Conservation (phyloP, 1,284 basidiomycete genomes). For the Phellopilus nigrolimitatus region DNA sequence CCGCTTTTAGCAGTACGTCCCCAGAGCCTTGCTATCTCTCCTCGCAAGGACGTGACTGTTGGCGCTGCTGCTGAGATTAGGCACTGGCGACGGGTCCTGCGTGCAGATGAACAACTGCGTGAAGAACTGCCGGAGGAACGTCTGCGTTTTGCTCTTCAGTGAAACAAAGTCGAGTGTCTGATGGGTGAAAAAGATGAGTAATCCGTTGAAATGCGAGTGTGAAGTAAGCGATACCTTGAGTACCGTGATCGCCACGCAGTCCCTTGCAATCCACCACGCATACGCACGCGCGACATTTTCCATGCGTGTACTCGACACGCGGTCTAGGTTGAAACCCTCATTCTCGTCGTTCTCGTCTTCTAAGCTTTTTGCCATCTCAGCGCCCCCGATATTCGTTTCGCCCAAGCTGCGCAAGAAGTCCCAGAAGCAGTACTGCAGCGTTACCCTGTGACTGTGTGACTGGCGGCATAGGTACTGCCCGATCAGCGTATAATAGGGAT, state of each 20-base stretch:
- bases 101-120: slow-evolving; percentile 58
- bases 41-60: slow-evolving; percentile 36
- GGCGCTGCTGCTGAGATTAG: slow-evolving; percentile 53
- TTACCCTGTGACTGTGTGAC: slow-evolving; percentile 84
- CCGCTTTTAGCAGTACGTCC: slow-evolving; percentile 67
- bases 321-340: slow-evolving; percentile 44
- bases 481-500: slow-evolving; percentile 94
- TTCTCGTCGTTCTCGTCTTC: slow-evolving; percentile 35
- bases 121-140: slow-evolving; percentile 70
- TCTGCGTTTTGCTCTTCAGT: slow-evolving; percentile 56
- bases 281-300: slow-evolving; percentile 72
- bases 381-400: slow-evolving; percentile 78
- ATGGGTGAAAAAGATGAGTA: background rate
- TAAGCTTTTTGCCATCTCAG: slow-evolving; percentile 65
- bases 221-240: slow-evolving; percentile 86
- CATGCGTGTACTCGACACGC: slow-evolving; percentile 55
- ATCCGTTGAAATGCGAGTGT: background rate
- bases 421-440: slow-evolving; percentile 95
- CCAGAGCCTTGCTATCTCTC: slow-evolving; percentile 56
- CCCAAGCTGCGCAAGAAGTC: slow-evolving; percentile 93
- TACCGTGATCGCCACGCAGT: slow-evolving; percentile 64
- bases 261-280: slow-evolving; percentile 82
- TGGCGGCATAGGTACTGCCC: slow-evolving; percentile 67
- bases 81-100: slow-evolving; percentile 28
- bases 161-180: slow-evolving; percentile 83